Base-by-base conservation (phyloP, 176 grass and related monocot genomes). In the Aegilops umbellulata region DNA sequence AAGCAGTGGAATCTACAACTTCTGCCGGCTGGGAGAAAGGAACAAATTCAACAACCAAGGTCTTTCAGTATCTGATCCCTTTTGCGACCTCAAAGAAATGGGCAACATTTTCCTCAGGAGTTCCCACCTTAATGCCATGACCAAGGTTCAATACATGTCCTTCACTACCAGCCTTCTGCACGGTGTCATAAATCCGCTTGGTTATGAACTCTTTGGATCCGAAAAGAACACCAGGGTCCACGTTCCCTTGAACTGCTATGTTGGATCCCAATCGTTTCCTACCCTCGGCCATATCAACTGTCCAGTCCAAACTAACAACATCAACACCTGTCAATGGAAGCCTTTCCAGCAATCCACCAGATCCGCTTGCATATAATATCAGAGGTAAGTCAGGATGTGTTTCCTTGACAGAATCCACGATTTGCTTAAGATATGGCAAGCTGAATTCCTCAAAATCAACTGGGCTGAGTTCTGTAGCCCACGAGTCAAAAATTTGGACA, bases 301-400 rank as follows among this genome's bases (percentile, higher is more conserved):
- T 95, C 96, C 96, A 98, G 82, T 98, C 96, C 80, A 98, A 93
- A 79, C 93, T 98, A 16, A 98, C 93, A 77, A 98, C 96, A 83
- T 98, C 96, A 35, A 95, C 92, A 39, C 96, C 92, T 36, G 93
- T 92, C 69, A 89, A 90, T 44, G 93, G 90, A 84, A 95, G 88
- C 76, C 96, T 89, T 87, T 98, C 96, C 49, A 98, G 65, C 61
- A 98, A 89, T 42, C 96, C 96, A 60, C 96, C 96, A 55, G 96
- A 95, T 63, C 96, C 96, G 89, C 93, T 95, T 75, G 96, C 96
- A 86, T 98, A 98, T 12, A 98, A 90, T 87, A 98, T 95, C 73
- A 98, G 89, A 83, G 96, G 96, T 36, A 98, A 92, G 79, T 92
- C 39, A 38, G 96, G 96, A 87, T 98, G 93, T 69, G 96, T 92